Percentiles rank a stretch among this genome's conserved stretches.
Conservation (phyloP, 2,329 filamentous ascomycete genomes). For the Aspergillus eucalypticola region DNA sequence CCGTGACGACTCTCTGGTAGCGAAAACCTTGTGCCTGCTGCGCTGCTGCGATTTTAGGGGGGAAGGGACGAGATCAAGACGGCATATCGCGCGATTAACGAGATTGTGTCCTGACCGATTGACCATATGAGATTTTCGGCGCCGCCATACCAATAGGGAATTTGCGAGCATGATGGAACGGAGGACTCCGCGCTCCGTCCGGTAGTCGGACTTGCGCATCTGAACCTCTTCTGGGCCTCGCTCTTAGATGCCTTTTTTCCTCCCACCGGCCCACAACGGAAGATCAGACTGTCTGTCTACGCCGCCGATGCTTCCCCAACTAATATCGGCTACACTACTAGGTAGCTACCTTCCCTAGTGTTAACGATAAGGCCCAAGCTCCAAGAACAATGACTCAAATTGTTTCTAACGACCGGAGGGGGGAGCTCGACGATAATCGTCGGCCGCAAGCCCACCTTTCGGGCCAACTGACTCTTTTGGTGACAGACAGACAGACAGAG, state of each 20-base stretch:
- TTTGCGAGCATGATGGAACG: background rate
- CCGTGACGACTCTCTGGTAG: background rate
- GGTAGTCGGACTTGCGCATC: conserved; percentile 1
- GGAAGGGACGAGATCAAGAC: background rate
- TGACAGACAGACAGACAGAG: background rate
- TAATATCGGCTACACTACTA: background rate
- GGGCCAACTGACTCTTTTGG: too few relatives aligned
- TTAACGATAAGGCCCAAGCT: conserved; percentile 1
- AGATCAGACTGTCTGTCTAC: background rate
- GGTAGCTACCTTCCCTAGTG: background rate
- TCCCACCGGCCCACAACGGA: conserved; percentile 1
- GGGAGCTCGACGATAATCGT: background rate
- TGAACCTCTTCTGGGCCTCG: background rate
- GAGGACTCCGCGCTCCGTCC: conserved; percentile 4
- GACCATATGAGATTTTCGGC: background rate
- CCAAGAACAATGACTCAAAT: background rate
- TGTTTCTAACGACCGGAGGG: background rate
- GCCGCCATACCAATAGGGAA: background rate
- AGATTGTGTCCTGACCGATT: background rate
- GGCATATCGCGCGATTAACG: conserved; percentile 2
- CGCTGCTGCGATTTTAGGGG: background rate
- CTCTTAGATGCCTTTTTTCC: too few relatives aligned
- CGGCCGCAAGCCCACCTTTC: background rate
- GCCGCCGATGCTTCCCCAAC: background rate
- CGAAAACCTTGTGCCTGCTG: background rate